Base-by-base conservation (phyloP, 495 filamentous ascomycete species). In the Podospora pseudoanserina region DNA sequence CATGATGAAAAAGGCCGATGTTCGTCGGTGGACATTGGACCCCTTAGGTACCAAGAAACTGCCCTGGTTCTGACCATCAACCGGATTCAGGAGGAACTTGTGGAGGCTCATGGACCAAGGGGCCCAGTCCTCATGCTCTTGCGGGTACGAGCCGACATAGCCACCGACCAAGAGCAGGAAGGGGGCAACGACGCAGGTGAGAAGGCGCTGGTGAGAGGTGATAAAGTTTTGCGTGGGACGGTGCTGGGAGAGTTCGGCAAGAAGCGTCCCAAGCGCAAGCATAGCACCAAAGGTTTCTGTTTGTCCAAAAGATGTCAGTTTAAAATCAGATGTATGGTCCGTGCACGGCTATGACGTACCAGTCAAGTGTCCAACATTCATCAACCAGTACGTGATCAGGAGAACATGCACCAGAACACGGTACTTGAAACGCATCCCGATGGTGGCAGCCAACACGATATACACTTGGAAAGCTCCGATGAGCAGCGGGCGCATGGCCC, bases 391-490 rank as follows among this genome's bases (percentile, higher is more conserved):
- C 16, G 81, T 72, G 34, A 81, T 74, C 72, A 87, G 76, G 3
- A 79, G 76, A 6, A 86, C 30, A 67, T 84, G 83, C 23, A 87
- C 78, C 16, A 83, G 75, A 63, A 90, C 75, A 19, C 88, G 80
- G 73, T 82, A 89, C 66, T 79, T 79, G 71, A 86, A 84, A 60
- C 84, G 85, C 76, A 86, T 82, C 62, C 85, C 86, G 72, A 86
- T 81, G 5, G 85, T 86, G 6, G 85, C 85, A 13, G 83, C 79
- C 9, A 88, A 73, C 56, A 85, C 76, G 53, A 88, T 78, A 68
- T 88, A 90, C 23, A 89, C 83, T 70, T 87, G 77, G 83, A 90
- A 88, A 2, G 86, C 86, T 2, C 86, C 86, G 67, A 87, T 81
- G 58, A 90, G 74, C 61, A 90, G 74, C 11, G 85, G 87, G 16